Evolutionary conservation across 768 basidiomycete genomes (phyloP), one percentile per base, ranked within the genome.

Genomic region (Cantharellus anzutake): DNA sequence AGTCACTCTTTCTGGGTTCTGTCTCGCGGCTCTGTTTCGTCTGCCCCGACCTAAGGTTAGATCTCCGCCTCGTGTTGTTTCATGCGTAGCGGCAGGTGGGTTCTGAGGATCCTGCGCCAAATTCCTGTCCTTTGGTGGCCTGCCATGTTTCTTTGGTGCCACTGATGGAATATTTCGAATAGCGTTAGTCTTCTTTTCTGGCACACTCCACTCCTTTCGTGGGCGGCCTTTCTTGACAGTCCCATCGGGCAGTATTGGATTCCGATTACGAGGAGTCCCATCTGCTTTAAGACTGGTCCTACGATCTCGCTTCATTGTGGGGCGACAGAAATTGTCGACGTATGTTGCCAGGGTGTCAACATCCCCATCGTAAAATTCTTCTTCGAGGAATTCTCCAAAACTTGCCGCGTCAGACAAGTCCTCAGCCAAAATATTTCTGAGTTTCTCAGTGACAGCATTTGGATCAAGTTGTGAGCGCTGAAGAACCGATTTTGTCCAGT

Each of bases 401-500:
- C 52, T 37, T 11, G 14, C 52, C 11, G 35, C 52, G 38, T 37
- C 11, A 37, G 7, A 11, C 11, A 55, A 7, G 52, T 55, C 35
- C 11, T 7, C 11, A 7, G 14, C 38, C 35, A 55, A 7, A 37
- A 55, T 7, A 11, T 55, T 37, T 55, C 35, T 11, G 7, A 11
- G 35, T 7, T 55, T 37, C 35, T 55, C 52, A 37, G 7, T 37
- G 44, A 11, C 44, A 11, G 11, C 44, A 48, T 4, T 38, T 42
- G 40, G 41, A 11, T 37, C 41, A 56, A 52, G 59, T n/a, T 38
- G 35, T 40, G 59, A 11, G 4, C 40, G 57, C 20, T 44, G 39
- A 29, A 29, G 20, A 4, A 4, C 7, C 11, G 52, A 75, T 51
- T 84, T 68, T 0, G 87, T 86, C 72, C 80, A 92, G 67, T 89